Conservation (phyloP, 2,329 filamentous ascomycete species). For the Fusarium miscanthi region DNA sequence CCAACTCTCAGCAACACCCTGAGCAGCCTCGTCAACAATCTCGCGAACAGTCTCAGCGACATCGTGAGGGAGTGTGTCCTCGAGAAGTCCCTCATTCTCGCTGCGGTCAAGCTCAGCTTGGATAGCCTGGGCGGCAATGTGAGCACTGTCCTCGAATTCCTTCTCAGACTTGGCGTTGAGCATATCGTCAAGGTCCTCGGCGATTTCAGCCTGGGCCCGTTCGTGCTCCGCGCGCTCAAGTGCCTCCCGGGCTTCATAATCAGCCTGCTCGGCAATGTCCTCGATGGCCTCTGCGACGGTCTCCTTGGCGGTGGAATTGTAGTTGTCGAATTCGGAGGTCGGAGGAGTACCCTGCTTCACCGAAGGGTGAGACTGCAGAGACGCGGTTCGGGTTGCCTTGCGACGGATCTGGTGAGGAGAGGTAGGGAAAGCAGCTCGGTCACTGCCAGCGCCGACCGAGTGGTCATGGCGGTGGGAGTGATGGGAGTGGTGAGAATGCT, state of each 20-base stretch:
- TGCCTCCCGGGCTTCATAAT: slow-evolving; percentile 71
- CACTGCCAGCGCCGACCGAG: slow-evolving; percentile 51
- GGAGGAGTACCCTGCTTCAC: slow-evolving; percentile 47
- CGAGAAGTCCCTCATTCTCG: slow-evolving; percentile 63
- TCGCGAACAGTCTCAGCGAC: slow-evolving; percentile 54
- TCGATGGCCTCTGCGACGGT: slow-evolving; percentile 77
- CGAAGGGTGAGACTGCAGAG: slow-evolving; percentile 46
- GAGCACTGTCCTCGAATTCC: slow-evolving; percentile 63
- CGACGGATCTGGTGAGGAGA: slow-evolving; percentile 57
- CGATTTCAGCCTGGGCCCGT: slow-evolving; percentile 60
- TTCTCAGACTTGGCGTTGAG: slow-evolving; percentile 63
- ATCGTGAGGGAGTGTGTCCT: slow-evolving; percentile 54
- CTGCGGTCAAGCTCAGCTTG: slow-evolving; percentile 67
- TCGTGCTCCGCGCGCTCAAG: slow-evolving; percentile 67
- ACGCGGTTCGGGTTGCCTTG: slow-evolving; percentile 51
- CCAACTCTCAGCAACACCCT: slow-evolving; percentile 84
- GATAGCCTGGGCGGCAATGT: slow-evolving; percentile 59
- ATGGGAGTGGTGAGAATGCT: slow-evolving; percentile 53
- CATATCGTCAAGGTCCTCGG: slow-evolving; percentile 60
- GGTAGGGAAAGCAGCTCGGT: slow-evolving; percentile 57
- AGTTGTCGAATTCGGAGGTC: slow-evolving; percentile 47
- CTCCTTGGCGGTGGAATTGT: slow-evolving; percentile 64
- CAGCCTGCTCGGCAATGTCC: slow-evolving; percentile 67
- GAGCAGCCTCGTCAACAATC: slow-evolving; percentile 61
- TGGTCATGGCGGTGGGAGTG: slow-evolving; percentile 53